Conservation (phyloP, 352 stramenopile genomes). For the Globisporangium spinosum region DNA sequence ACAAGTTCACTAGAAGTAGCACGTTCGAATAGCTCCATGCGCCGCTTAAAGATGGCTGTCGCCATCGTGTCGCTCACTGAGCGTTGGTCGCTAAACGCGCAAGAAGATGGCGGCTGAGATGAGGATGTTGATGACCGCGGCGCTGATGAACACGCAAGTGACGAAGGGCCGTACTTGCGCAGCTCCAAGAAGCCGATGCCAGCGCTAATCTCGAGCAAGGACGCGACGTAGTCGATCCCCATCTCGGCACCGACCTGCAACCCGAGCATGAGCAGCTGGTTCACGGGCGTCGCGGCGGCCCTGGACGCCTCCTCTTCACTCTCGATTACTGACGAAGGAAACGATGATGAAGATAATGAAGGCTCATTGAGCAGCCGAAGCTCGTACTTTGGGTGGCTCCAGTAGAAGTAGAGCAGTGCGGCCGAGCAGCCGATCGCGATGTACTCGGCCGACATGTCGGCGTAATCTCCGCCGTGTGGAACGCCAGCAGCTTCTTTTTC, state of each 20-base stretch:
- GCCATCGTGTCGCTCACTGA: too few relatives aligned
- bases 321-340: not conserved
- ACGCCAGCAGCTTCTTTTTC: slow-evolving; percentile 17
- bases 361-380: not conserved
- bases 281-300: not conserved
- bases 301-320: not conserved
- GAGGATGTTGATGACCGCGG: slow-evolving; percentile 29
- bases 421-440: slow-evolving; percentile 36
- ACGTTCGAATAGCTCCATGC: not conserved
- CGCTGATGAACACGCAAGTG: slow-evolving; percentile 25
- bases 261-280: slow-evolving; percentile 14
- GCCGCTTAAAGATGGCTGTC: too few relatives aligned
- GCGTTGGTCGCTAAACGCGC: not conserved
- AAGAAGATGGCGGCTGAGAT: slow-evolving; percentile 26
- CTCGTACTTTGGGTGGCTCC: slow-evolving; percentile 31
- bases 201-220: slow-evolving; percentile 24
- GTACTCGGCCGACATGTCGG: slow-evolving; percentile 41
- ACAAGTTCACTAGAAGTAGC: not conserved
- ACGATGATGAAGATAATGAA: not conserved
- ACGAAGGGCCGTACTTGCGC: slow-evolving; percentile 26
- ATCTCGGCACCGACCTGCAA: slow-evolving; percentile 25
- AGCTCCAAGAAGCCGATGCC: slow-evolving; percentile 27
- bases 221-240: slow-evolving; percentile 23
- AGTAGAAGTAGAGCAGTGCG: slow-evolving; percentile 28
- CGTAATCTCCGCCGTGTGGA: slow-evolving; percentile 29